Conservation (phyloP, 257 asterid species). For the Forsythia suspensa region DNA sequence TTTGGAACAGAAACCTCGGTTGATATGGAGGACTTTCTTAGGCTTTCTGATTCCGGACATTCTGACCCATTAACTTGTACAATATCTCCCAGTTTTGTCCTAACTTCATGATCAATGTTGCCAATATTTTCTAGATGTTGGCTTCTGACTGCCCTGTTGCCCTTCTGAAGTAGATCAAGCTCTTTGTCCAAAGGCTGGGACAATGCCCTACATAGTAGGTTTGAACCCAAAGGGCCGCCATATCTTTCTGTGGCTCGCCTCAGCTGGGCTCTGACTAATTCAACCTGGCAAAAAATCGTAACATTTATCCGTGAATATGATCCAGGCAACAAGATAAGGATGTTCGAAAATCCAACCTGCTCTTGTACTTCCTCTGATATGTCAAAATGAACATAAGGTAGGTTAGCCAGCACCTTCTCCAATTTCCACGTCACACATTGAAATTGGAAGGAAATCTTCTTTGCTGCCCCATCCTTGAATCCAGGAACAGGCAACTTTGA, state of each 20-base stretch:
- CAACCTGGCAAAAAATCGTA: slow-evolving; percentile 48
- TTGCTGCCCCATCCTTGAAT: slow-evolving; percentile 59
- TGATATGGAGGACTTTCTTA: background rate
- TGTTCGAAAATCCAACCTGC: slow-evolving; percentile 57
- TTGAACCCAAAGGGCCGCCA: background rate
- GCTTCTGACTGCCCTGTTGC: background rate
- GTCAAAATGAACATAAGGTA: slow-evolving; percentile 67
- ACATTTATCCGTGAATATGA: slow-evolving; percentile 21
- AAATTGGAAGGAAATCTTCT: slow-evolving; percentile 71
- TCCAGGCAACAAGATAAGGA: background rate
- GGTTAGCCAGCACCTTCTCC: slow-evolving; percentile 65
- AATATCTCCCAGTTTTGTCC: background rate
- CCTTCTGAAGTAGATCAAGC: background rate
- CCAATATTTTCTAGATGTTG: background rate
- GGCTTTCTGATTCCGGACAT: background rate
- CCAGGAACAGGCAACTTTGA: slow-evolving; percentile 25
- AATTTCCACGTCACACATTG: slow-evolving; percentile 86
- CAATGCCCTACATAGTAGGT: background rate
- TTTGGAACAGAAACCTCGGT: background rate
- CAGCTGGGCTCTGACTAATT: slow-evolving; percentile 28
- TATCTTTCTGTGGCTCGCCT: background rate
- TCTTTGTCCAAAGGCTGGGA: background rate
- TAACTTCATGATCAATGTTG: background rate
- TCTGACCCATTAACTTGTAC: background rate
- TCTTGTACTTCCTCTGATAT: slow-evolving; percentile 93